phyloP scores from a whole-genome alignment of 768 basidiomycete genomes.

The Clavulina sp. region DNA sequence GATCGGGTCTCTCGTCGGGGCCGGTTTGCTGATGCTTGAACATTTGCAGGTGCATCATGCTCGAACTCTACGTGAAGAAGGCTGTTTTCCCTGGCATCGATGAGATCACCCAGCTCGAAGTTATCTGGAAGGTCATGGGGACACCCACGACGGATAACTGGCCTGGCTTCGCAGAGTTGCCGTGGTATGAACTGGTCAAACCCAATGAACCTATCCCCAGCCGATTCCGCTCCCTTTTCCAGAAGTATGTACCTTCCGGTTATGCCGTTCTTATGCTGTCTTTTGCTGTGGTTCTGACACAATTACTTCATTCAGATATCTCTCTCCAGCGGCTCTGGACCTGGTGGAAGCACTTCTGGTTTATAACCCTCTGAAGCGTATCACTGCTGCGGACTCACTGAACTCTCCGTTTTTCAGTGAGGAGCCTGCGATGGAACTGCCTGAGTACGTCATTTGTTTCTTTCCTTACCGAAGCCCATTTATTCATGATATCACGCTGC shows the following conservation, averaged over 20 bases:
- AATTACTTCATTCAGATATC: conserved; percentile 36
- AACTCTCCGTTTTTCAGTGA: conserved; percentile 77
- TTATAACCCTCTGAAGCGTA: conserved; percentile 63
- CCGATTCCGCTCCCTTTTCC: conserved; percentile 69
- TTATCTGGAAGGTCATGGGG: conserved; percentile 79
- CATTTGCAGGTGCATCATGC: conserved; percentile 80
- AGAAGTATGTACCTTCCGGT: conserved; percentile 39
- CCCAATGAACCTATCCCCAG: conserved; percentile 59
- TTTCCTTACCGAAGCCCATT: not conserved
- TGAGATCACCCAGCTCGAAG: conserved; percentile 92
- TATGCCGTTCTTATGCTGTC: not conserved
- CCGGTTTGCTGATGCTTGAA: too few species aligned
- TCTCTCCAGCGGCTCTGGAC: conserved; percentile 73
- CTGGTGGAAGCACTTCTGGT: conserved; percentile 66
- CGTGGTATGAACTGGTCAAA: conserved; percentile 98
- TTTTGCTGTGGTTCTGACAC: not conserved
- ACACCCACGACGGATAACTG: conserved; percentile 73
- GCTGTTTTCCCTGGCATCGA: conserved; percentile 97
- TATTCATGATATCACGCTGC: not conserved
- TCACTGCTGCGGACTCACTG: conserved; percentile 66
- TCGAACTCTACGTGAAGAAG: conserved; percentile 88
- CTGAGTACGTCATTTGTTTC: conserved; percentile 40
- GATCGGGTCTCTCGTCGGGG: conserved; percentile 1
- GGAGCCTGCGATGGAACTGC: conserved; percentile 51
- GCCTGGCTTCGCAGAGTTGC: conserved; percentile 65